Percentiles rank a stretch among this genome's conserved stretches.
These are phyloP conservation scores for Tetratostichococcus sp. DNA, from an alignment of 139 green algal genomes.

Conservation along the genomic window DNA sequence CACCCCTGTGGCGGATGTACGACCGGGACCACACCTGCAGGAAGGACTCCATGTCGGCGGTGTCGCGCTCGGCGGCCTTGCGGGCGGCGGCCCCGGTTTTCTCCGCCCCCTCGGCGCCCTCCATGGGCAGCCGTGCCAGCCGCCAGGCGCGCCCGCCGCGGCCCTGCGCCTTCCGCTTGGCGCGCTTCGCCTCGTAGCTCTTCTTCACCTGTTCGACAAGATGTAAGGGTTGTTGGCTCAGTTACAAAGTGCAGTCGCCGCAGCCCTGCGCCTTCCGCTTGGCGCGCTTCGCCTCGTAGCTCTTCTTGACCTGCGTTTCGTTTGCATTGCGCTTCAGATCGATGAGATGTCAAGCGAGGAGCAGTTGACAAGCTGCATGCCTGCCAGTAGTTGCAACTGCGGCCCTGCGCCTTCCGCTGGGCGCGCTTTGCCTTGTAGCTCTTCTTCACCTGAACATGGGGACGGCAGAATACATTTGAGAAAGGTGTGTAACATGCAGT, in stretches of 20 bases:
- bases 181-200: constrained; percentile 84
- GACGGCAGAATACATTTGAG: too few relatives aligned
- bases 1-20: too few relatives aligned
- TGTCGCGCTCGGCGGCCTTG: constrained; percentile 13
- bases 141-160: constrained; percentile 56
- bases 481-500: too few relatives aligned
- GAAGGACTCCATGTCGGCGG: background rate
- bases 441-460: too few relatives aligned
- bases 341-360: too few relatives aligned
- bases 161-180: constrained; percentile 41
- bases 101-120: constrained; percentile 45
- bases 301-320: constrained; percentile 77
- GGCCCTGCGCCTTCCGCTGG: constrained; percentile 39
- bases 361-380: too few relatives aligned
- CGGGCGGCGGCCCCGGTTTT: constrained; percentile 1
- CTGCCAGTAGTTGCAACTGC: too few relatives aligned
- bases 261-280: constrained; percentile 39
- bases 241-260: too few relatives aligned
- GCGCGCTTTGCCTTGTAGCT: constrained; percentile 83
- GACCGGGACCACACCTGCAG: background rate
- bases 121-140: constrained; percentile 73
- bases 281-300: constrained; percentile 82
- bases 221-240: too few relatives aligned
- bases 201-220: constrained; percentile 66
- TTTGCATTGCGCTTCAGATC: too few relatives aligned